Conservation (phyloP, 1,284 basidiomycete species). For the Polyporus tsugae region DNA sequence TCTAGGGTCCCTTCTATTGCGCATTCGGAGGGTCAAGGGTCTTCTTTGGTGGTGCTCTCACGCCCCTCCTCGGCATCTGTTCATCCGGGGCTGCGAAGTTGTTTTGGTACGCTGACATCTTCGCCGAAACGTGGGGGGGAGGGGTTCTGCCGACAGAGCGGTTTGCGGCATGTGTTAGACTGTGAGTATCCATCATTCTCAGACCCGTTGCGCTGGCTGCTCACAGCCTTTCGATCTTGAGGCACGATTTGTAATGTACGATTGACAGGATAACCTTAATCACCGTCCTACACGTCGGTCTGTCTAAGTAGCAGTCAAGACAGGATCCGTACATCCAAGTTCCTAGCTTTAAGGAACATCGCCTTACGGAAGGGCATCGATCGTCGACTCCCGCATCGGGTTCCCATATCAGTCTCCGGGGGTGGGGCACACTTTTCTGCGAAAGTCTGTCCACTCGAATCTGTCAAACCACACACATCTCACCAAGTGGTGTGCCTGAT, state of each 20-base stretch:
- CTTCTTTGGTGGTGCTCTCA: constrained; percentile 12
- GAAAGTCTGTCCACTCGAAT: constrained; percentile 24
- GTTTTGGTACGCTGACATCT: constrained; percentile 1
- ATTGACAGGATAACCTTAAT: not conserved
- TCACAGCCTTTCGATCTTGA: constrained; percentile 16
- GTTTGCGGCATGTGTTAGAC: constrained; percentile 11
- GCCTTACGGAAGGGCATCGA: constrained; percentile 7
- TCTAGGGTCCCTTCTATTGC: constrained; percentile 19
- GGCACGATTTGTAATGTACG: constrained; percentile 10
- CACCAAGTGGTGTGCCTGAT: constrained; percentile 6
- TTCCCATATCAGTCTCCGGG: not conserved
- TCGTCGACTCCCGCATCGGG: constrained; percentile 10
- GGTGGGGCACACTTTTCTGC: constrained; percentile 4
- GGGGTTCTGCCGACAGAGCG: not conserved
- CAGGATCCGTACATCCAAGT: constrained; percentile 6
- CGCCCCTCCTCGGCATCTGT: constrained; percentile 9
- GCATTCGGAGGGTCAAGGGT: constrained; percentile 1
- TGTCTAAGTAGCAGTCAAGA: not conserved
- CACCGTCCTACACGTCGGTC: not conserved
- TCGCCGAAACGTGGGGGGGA: constrained; percentile 2
- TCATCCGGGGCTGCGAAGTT: constrained; percentile 1
- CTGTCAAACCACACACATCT: constrained; percentile 24
- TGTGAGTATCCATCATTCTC: constrained; percentile 9
- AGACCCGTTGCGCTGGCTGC: constrained; percentile 5
- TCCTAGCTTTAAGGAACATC: constrained; percentile 7